Conservation (phyloP, 2,329 filamentous ascomycete species). For the Ophiocordyceps polyrhachis-furcata region DNA sequence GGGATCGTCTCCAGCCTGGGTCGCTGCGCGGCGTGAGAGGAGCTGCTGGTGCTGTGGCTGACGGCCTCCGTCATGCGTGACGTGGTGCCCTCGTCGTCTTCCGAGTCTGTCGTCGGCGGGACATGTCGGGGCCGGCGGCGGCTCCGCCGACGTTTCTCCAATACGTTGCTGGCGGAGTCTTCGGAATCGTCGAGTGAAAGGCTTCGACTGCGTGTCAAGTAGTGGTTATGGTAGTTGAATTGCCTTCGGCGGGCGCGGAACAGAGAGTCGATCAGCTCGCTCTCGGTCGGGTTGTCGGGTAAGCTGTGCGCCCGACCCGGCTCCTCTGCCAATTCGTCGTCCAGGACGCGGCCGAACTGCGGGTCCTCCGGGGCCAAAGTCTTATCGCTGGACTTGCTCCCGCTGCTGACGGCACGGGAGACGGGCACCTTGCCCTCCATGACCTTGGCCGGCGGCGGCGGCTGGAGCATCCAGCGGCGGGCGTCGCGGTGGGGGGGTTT, state of each 20-base stretch:
- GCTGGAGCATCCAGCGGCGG: conserved; percentile 81
- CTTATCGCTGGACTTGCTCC: conserved; percentile 28
- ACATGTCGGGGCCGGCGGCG: conserved; percentile 10
- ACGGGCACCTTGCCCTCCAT: conserved; percentile 76
- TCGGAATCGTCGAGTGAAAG: conserved; percentile 19
- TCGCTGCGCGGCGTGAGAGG: conserved; percentile 18
- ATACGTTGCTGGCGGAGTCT: conserved; percentile 13
- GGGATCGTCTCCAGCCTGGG: conserved; percentile 28
- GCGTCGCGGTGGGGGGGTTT: conserved; percentile 50
- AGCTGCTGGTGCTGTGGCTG: conserved; percentile 10
- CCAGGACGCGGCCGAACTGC: conserved; percentile 22
- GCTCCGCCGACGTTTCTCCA: conserved; percentile 10
- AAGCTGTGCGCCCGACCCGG: conserved; percentile 15
- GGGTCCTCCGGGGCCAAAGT: conserved; percentile 23
- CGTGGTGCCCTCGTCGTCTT: conserved; percentile 15
- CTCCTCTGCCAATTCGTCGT: conserved; percentile 26
- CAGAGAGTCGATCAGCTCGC: conserved; percentile 24
- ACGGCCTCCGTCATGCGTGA: conserved; percentile 9
- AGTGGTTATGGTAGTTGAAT: conserved; percentile 10
- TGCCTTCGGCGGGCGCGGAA: conserved; percentile 14
- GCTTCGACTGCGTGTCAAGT: conserved; percentile 15
- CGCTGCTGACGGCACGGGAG: conserved; percentile 40
- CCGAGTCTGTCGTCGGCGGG: conserved; percentile 13
- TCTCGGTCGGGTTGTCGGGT: conserved; percentile 20
- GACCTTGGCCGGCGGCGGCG: conserved; percentile 70